Conservation (phyloP, 495 filamentous ascomycete species). For the Chaetomium fimeti region DNA sequence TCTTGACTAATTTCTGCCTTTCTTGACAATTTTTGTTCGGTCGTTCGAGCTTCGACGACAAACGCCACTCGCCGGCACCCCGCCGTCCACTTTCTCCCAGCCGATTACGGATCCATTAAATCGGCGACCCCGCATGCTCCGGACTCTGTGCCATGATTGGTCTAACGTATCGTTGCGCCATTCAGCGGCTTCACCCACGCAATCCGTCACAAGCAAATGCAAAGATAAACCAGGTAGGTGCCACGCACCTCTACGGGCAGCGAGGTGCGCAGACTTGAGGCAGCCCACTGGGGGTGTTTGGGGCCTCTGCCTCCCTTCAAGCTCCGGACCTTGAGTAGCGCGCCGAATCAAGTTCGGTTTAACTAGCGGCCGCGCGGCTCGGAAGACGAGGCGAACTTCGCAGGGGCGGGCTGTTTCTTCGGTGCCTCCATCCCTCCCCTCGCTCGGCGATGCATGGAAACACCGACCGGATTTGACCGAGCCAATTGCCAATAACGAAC, state of each 20-base stretch:
- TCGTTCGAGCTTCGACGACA: background rate
- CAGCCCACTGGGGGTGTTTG: background rate
- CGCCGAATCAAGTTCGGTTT: too few species aligned
- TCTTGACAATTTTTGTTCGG: constrained; percentile 3
- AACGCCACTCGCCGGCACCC: constrained; percentile 11
- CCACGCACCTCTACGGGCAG: too few species aligned
- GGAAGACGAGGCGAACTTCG: too few species aligned
- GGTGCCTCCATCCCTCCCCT: too few species aligned
- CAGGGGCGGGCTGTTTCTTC: too few species aligned
- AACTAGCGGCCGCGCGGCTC: too few species aligned
- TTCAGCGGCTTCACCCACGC: constrained; percentile 3
- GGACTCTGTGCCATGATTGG: background rate
- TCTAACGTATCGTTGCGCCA: constrained; percentile 1
- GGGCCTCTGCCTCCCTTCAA: too few species aligned
- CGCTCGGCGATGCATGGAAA: background rate
- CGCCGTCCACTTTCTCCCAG: constrained; percentile 10
- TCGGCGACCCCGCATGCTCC: constrained; percentile 17
- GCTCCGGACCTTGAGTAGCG: too few species aligned
- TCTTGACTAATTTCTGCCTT: background rate
- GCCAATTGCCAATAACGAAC: background rate
- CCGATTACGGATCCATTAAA: constrained; percentile 20
- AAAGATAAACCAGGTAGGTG: background rate
- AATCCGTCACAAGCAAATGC: background rate
- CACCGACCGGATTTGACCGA: background rate
- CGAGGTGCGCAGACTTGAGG: background rate